phyloP scores from a whole-genome alignment of 2,329 filamentous ascomycete genomes.

The Monosporascus cannonballus region DNA sequence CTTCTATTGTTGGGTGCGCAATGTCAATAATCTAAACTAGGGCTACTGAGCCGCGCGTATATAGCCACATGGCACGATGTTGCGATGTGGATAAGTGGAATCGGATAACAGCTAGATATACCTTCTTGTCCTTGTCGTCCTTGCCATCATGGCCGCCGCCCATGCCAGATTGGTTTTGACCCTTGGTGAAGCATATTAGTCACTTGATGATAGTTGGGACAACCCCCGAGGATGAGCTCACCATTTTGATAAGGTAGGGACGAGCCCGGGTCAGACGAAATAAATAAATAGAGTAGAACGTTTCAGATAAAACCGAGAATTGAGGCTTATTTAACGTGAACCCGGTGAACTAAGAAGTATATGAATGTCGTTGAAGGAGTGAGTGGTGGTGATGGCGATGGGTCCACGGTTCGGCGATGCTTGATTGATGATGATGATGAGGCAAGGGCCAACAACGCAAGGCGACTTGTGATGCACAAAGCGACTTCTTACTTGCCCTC shows the following conservation, averaged over 20 bases:
- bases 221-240: conserved; percentile 6
- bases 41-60: background rate
- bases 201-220: background rate
- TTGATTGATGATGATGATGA: background rate
- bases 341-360: background rate
- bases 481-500: background rate
- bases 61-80: background rate
- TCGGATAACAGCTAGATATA: conserved; percentile 29
- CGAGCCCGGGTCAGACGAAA: conserved; percentile 6
- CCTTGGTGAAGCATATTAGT: conserved; percentile 39
- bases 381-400: background rate
- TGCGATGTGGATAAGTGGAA: background rate
- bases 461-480: background rate
- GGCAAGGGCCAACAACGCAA: background rate
- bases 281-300: background rate
- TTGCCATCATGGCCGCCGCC: conserved; percentile 72
- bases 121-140: conserved; percentile 93
- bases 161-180: conserved; percentile 83
- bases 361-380: background rate
- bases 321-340: background rate
- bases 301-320: background rate
- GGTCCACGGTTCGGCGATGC: background rate
- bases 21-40: background rate
- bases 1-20: conserved; percentile 55
- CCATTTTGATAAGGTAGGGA: conserved; percentile 19